These are phyloP conservation scores for Phytopythium sindhum DNA, from an alignment of 352 stramenopile genomes.

Conservation along the genomic window DNA sequence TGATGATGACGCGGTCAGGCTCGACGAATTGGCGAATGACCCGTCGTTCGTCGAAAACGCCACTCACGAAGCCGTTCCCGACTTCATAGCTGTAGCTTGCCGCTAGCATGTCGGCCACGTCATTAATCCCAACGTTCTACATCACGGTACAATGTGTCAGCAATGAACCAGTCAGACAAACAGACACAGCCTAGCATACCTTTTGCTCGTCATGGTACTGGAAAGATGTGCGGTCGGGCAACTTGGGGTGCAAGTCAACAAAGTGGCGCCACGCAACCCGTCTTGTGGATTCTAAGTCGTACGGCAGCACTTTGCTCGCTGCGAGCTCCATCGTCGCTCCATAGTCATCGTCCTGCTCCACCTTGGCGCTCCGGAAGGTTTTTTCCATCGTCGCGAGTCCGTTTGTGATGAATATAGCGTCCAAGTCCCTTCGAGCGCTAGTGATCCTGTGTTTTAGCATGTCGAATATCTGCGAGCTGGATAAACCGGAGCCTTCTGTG, in stretches of 20 bases:
- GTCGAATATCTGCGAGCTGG: constrained; percentile 6
- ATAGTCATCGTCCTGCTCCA: constrained; percentile 10
- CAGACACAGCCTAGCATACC: constrained; percentile 34
- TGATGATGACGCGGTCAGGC: neutral
- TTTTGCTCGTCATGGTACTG: constrained; percentile 46
- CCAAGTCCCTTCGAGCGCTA: neutral
- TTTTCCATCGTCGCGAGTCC: constrained; percentile 8
- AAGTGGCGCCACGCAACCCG: constrained; percentile 22
- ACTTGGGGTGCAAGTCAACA: neutral
- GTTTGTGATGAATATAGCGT: constrained; percentile 4
- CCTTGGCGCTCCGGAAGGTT: constrained; percentile 12
- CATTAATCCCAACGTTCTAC: neutral
- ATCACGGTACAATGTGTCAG: neutral
- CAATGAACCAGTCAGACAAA: constrained; percentile 17
- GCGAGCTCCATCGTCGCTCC: constrained; percentile 21
- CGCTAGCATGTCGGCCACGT: neutral
- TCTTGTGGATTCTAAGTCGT: constrained; percentile 13
- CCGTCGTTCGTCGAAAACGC: constrained; percentile 3
- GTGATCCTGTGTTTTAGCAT: neutral
- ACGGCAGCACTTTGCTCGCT: constrained; percentile 24
- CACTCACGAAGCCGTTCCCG: neutral
- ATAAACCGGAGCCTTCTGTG: neutral
- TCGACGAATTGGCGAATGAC: neutral
- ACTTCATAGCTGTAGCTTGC: neutral
- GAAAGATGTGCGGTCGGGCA: constrained; percentile 11